A percentile compares a stretch with the other conserved stretches of the same genome.
Conservation (phyloP, 106 monocot species). For the Acorus gramineus region DNA sequence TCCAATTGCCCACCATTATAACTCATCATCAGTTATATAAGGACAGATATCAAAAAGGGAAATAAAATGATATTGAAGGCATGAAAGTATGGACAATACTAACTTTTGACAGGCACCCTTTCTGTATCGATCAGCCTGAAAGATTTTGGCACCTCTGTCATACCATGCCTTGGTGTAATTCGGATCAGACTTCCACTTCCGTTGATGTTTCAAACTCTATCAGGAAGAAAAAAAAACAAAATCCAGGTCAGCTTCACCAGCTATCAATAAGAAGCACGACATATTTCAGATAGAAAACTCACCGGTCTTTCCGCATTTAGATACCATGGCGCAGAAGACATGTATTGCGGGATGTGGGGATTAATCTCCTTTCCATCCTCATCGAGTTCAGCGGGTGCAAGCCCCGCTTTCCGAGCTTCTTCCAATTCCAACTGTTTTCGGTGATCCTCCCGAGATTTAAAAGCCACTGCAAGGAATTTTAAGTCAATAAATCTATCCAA, state of each 20-base stretch:
- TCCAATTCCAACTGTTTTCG: constrained; percentile 85
- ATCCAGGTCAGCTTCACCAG: no score
- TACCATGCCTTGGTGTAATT: constrained; percentile 97
- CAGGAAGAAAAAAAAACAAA: not conserved
- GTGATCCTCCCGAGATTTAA: constrained; percentile 74
- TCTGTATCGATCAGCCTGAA: constrained; percentile 66
- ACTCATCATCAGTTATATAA: not conserved
- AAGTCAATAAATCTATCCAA: no score
- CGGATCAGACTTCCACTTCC: constrained; percentile 95
- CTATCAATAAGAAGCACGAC: not conserved
- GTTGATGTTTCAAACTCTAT: constrained; percentile 78
- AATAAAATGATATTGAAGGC: not conserved
- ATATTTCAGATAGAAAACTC: constrained; percentile 8
- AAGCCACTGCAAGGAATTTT: constrained; percentile 30
- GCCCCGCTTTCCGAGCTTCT: constrained; percentile 94
- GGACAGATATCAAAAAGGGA: not conserved
- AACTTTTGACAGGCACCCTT: constrained; percentile 98
- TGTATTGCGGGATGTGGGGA: constrained; percentile 98
- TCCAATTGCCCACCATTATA: no score
- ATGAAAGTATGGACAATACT: constrained; percentile 6
- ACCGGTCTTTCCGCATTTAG: constrained; percentile 92
- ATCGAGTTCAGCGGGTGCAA: constrained; percentile 90
- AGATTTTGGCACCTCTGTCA: constrained; percentile 90
- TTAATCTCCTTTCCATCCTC: constrained; percentile 99
- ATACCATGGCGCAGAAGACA: constrained; percentile 99